Evolutionary conservation across 2,329 filamentous ascomycete genomes (phyloP).

Genomic region (Colletotrichum euphorbiae): DNA sequence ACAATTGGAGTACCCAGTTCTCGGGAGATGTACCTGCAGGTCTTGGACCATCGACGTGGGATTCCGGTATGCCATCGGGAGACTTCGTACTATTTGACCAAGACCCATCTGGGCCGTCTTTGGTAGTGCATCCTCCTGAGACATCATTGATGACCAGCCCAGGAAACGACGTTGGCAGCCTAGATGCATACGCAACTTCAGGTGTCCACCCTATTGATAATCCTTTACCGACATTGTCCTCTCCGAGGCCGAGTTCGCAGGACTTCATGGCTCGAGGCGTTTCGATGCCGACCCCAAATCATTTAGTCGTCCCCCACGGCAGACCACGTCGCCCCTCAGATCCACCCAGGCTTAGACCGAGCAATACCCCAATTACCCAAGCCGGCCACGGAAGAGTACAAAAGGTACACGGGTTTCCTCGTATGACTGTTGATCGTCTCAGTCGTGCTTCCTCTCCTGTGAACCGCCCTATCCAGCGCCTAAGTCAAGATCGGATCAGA

Average conservation of each 20-base stretch:
- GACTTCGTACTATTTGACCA: not conserved
- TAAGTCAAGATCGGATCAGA: not conserved
- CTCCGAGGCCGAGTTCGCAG: not conserved
- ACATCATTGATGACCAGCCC: not conserved
- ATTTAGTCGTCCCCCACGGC: not conserved
- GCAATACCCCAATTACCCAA: not conserved
- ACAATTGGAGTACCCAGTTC: slow-evolving; percentile 2
- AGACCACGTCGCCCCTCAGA: slow-evolving; percentile 10
- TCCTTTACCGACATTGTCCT: not conserved
- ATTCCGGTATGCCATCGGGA: not conserved
- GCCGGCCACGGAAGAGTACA: not conserved
- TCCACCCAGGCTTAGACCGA: not conserved
- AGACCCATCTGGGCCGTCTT: not conserved
- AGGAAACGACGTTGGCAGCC: not conserved
- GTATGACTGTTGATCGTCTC: not conserved
- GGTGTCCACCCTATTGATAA: slow-evolving; percentile 20
- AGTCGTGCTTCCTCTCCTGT: not conserved
- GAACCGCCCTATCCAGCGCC: not conserved
- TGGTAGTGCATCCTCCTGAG: slow-evolving; percentile 25
- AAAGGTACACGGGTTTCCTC: not conserved
- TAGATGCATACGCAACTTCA: not conserved
- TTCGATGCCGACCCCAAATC: not conserved
- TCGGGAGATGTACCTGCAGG: not conserved
- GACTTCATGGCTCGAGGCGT: not conserved
- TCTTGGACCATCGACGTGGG: not conserved